Conservation (phyloP, 345 rosid species). For the Eucalyptus lansdowneana region DNA sequence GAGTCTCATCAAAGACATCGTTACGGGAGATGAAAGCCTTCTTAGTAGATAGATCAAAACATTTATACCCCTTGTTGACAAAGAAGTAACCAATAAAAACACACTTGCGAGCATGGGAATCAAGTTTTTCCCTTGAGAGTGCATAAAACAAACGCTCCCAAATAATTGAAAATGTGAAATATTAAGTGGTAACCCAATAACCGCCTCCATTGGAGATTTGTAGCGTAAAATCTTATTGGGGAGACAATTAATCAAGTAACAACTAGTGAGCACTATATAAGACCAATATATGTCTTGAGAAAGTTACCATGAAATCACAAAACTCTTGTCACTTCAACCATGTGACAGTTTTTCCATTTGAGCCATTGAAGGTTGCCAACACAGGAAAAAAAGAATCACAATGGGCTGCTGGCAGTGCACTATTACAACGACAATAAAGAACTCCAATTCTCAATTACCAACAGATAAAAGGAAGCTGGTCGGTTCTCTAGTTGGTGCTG, state of each 20-base stretch:
- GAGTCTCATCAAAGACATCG: not conserved
- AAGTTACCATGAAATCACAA: not conserved
- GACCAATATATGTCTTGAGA: not conserved
- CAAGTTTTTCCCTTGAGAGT: no score
- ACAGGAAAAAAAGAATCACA: not conserved
- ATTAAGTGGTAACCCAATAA: fast-evolving
- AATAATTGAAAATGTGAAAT: not conserved
- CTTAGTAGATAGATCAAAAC: no score
- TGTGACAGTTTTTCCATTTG: not conserved
- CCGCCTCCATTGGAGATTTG: not conserved
- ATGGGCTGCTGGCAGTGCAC: not conserved
- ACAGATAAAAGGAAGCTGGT: fast-evolving
- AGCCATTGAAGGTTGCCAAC: not conserved
- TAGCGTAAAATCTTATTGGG: not conserved
- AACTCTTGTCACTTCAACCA: not conserved
- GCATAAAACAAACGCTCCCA: not conserved
- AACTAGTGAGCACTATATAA: not conserved
- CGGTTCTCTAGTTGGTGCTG: no score
- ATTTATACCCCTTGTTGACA: no score
- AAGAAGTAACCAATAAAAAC: no score
- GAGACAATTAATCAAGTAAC: not conserved
- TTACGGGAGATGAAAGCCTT: no score
- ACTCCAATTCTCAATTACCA: not conserved
- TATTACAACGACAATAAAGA: not conserved
- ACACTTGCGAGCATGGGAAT: no score